phyloP scores from a whole-genome alignment of 2,329 filamentous ascomycete species.

The Penicillium sp. region DNA sequence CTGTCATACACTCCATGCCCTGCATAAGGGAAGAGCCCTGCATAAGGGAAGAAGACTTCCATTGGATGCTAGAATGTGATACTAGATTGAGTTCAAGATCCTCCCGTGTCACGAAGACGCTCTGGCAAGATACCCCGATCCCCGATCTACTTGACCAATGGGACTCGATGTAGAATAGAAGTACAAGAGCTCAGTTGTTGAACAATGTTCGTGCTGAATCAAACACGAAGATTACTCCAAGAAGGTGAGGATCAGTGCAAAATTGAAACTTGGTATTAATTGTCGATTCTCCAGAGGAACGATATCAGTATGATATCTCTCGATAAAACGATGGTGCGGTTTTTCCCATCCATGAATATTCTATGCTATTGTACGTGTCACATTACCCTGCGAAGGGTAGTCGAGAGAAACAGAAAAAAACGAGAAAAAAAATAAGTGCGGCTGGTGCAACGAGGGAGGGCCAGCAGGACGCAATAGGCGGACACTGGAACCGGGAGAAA shows the following conservation, averaged over 20 bases:
- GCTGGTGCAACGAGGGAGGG: slow-evolving; percentile 24
- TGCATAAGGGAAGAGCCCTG: neutral
- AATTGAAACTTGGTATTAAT: slow-evolving; percentile 8
- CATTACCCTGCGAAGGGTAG: slow-evolving; percentile 20
- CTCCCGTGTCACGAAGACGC: neutral
- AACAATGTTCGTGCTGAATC: neutral
- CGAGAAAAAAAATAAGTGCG: slow-evolving; percentile 16
- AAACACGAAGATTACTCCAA: neutral
- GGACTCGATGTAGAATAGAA: neutral
- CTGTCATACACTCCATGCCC: neutral
- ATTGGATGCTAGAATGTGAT: neutral
- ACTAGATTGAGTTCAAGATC: slow-evolving; percentile 5
- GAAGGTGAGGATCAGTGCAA: neutral
- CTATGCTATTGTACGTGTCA: slow-evolving; percentile 31
- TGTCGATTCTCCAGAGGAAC: slow-evolving; percentile 12
- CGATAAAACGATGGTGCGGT: slow-evolving; percentile 25
- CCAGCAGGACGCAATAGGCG: slow-evolving; percentile 22
- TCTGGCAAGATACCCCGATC: neutral
- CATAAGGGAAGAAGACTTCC: neutral
- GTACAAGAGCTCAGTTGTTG: neutral
- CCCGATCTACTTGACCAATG: too few species aligned
- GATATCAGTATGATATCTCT: slow-evolving; percentile 12
- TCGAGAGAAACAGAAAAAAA: slow-evolving; percentile 17
- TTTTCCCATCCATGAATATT: slow-evolving; percentile 27
- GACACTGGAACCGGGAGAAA: slow-evolving; percentile 22